Evolutionary conservation across 2,329 filamentous ascomycete genomes (phyloP), one percentile per base, ranked within the genome.

Genomic region (Aureobasidium sp.): DNA sequence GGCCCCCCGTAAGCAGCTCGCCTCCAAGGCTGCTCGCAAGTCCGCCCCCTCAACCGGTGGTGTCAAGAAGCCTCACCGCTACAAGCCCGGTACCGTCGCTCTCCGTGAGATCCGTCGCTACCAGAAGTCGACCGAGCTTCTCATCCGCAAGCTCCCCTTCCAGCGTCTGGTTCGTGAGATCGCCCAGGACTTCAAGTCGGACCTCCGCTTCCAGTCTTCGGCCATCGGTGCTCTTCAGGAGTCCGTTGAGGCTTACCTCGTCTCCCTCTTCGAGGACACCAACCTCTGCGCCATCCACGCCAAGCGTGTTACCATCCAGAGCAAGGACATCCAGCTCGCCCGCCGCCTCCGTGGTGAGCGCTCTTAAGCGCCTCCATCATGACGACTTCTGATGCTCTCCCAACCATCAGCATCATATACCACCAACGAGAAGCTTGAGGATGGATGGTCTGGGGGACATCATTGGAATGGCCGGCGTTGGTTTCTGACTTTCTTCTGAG

Each of bases 1-100:
- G 79, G 84, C 84, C 74, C 84, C 84, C 70, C 83, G 84, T 80
- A 99, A 99, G 90, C 92, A 97, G 87, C 91, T 97, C 75, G 93
- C 93, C 73, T 96, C 92, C 84, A 97, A 97, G 90, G 94, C 93
- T 70, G 93, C 94, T 74, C 92, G 94, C 83, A 99, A 99, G 88
- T 91, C 88, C 73, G 93, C 94, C 66, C 94, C 94, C 71, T 96
- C 91, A 67, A 97, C 94, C 78, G 94, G 93, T 74, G 79, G 79
- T 79, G 79, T 80, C 76, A 81, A 81, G 78, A 80, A 81, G 79
- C 79, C 79, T 71, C 79, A 80, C 74, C 74, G 79, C 67, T 81
- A 81, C 74, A 81, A 81, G 77, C 79, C 79, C 65, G 78, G 77
- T 71, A 97, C 92, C 47, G 82, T 90, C 67, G 93, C 94, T 60